A percentile compares a stretch with the other conserved stretches of the same genome.
Evolutionary conservation across 1,139 yeast genomes (phyloP).

Genomic region (Casaregolazyma lundiana): DNA sequence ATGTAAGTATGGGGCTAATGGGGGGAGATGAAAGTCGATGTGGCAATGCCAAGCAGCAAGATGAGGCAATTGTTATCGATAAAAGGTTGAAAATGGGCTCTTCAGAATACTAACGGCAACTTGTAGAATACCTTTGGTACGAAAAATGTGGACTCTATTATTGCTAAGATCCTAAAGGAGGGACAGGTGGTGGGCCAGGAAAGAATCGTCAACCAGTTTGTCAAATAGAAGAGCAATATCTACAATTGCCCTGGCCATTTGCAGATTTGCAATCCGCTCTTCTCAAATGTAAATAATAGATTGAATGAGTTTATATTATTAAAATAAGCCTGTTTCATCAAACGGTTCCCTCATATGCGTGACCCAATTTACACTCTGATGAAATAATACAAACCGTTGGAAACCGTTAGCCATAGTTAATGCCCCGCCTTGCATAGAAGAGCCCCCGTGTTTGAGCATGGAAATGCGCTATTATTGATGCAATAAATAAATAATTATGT

Average conservation of each 20-base stretch:
- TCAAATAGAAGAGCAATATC: not conserved
- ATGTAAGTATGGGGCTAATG: constrained; percentile 18
- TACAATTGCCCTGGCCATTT: not conserved
- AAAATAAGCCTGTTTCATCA: too few species aligned
- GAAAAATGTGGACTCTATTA: constrained; percentile 36
- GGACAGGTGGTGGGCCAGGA: constrained; percentile 46
- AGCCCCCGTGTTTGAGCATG: not conserved
- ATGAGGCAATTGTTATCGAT: too few species aligned
- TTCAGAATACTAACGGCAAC: not conserved
- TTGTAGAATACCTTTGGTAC: constrained; percentile 57
- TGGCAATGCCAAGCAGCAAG: too few species aligned
- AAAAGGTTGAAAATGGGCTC: too few species aligned
- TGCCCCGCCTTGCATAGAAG: not conserved
- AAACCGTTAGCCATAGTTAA: not conserved
- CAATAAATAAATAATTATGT: not conserved
- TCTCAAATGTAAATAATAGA: not conserved
- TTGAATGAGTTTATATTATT: not conserved
- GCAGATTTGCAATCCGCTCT: too few species aligned
- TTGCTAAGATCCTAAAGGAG: constrained; percentile 49
- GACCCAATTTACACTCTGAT: not conserved
- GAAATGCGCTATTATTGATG: not conserved
- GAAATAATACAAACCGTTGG: not conserved
- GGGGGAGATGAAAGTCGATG: too few species aligned
- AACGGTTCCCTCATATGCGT: too few species aligned
- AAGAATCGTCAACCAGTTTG: not conserved